A percentile compares a stretch with the other conserved stretches of the same genome.
Evolutionary conservation across 768 basidiomycete species (phyloP).

Genomic region (Hirschioporus abietinus): DNA sequence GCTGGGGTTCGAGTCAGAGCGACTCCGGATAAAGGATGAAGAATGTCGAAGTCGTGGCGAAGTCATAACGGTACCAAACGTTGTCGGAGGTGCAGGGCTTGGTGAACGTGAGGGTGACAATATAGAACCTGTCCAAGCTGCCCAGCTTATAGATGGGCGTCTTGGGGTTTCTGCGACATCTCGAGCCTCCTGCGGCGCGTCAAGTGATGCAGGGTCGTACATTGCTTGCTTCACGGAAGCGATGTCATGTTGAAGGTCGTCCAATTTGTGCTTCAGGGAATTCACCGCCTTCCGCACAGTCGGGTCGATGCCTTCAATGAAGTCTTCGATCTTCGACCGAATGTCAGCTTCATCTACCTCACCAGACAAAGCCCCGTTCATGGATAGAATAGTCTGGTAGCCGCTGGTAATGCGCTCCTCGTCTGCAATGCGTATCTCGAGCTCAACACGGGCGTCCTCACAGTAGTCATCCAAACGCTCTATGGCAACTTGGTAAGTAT

Average conservation of each 20-base stretch:
- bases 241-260: conserved; percentile 73
- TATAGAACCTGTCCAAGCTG: conserved; percentile 57
- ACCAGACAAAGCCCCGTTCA: conserved; percentile 43
- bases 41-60: conserved; percentile 52
- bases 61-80: conserved; percentile 70
- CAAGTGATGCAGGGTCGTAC: conserved; percentile 34
- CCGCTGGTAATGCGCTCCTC: conserved; percentile 60
- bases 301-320: conserved; percentile 49
- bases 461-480: conserved; percentile 65
- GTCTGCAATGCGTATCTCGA: conserved; percentile 75
- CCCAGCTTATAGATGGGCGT: conserved; percentile 22
- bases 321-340: conserved; percentile 47
- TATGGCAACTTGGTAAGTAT: conserved; percentile 37
- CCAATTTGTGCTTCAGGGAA: conserved; percentile 54
- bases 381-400: conserved; percentile 59
- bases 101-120: conserved; percentile 35
- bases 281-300: conserved; percentile 40
- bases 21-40: conserved; percentile 31
- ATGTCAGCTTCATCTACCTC: conserved; percentile 31
- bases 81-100: conserved; percentile 40
- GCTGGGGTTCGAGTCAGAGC: conserved; percentile 15
- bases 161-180: conserved; percentile 11
- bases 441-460: conserved; percentile 76
- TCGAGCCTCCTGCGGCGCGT: conserved; percentile 9
- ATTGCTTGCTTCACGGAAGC: conserved; percentile 57